Evolutionary conservation across 2,329 filamentous ascomycete species (phyloP).

Genomic region (Alternaria rosae): DNA sequence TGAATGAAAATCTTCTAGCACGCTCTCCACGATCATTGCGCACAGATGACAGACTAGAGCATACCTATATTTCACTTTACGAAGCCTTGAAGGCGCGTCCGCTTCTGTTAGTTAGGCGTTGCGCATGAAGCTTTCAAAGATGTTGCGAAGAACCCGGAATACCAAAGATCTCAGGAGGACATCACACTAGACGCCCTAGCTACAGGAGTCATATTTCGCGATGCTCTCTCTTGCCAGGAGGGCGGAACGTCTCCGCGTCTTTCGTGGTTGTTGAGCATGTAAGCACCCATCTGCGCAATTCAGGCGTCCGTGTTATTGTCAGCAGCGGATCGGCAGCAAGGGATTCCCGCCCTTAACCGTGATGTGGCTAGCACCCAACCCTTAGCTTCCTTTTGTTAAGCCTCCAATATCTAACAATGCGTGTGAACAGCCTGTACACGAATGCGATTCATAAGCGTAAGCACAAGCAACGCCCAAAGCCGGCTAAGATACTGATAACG

Average conservation of each 20-base stretch:
- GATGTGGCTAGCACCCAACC: constrained; percentile 6
- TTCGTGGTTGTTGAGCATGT: not conserved
- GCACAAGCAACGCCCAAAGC: constrained; percentile 1
- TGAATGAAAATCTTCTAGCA: constrained; percentile 48
- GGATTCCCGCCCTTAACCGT: constrained; percentile 4
- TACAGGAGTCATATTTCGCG: not conserved
- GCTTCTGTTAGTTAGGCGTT: not conserved
- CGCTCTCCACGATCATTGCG: constrained; percentile 11
- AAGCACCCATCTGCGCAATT: not conserved
- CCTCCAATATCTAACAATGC: constrained; percentile 2
- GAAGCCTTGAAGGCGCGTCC: not conserved
- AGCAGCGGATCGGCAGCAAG: constrained; percentile 7
- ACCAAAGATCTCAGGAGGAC: not conserved
- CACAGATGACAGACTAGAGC: not conserved
- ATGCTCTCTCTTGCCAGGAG: not conserved
- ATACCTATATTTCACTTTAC: not conserved
- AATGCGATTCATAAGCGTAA: constrained; percentile 9
- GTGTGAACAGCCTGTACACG: not conserved
- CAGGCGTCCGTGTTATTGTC: not conserved
- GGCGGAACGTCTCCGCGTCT: not conserved
- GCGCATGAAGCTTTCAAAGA: not conserved
- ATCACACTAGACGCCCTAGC: not conserved
- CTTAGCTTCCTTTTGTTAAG: constrained; percentile 1
- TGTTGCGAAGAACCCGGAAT: not conserved
- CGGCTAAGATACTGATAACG: not conserved